phyloP scores from a whole-genome alignment of 2,329 filamentous ascomycete genomes.

The Aspergillus costaricaensis region DNA sequence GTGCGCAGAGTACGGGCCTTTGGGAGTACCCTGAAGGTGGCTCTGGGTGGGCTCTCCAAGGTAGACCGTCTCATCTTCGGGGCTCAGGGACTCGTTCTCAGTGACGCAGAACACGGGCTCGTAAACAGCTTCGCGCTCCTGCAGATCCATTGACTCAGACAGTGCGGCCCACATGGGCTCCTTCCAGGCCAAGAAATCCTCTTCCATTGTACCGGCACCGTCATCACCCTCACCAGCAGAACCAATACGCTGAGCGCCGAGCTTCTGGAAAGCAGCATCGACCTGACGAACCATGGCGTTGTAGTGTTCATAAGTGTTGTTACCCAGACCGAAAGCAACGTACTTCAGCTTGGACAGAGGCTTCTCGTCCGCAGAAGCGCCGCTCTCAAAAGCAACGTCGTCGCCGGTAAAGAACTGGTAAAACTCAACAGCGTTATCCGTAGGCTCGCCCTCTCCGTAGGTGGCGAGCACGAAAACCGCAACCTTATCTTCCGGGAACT shows the following conservation, averaged over 20 bases:
- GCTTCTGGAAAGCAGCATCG: conserved; percentile 74
- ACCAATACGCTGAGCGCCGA: conserved; percentile 83
- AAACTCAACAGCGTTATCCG: conserved; percentile 98
- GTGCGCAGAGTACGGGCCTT: conserved; percentile 92
- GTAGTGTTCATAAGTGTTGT: conserved; percentile 99
- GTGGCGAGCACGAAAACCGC: conserved; percentile 95
- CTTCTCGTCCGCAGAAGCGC: conserved; percentile 61
- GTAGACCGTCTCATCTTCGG: conserved; percentile 80
- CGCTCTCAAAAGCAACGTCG: conserved; percentile 76
- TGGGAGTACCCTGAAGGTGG: conserved; percentile 81
- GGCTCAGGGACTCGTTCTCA: conserved; percentile 71
- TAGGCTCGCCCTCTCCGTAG: conserved; percentile 97
- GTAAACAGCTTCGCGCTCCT: conserved; percentile 95
- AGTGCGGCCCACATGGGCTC: conserved; percentile 96
- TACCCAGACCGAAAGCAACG: conserved; percentile 92
- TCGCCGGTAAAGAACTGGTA: conserved; percentile 92
- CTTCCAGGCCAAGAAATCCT: conserved; percentile 98
- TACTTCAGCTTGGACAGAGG: conserved; percentile 84
- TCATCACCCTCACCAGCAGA: conserved; percentile 93
- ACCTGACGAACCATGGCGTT: conserved; percentile 97
- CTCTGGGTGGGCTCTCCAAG: conserved; percentile 95
- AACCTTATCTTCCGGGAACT: conserved; percentile 84
- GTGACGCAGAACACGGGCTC: conserved; percentile 86
- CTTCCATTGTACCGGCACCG: conserved; percentile 98
- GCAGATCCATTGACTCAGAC: conserved; percentile 77